Conservation (phyloP, 805 yeast species). For the Sugiyamaella chiloensis region DNA sequence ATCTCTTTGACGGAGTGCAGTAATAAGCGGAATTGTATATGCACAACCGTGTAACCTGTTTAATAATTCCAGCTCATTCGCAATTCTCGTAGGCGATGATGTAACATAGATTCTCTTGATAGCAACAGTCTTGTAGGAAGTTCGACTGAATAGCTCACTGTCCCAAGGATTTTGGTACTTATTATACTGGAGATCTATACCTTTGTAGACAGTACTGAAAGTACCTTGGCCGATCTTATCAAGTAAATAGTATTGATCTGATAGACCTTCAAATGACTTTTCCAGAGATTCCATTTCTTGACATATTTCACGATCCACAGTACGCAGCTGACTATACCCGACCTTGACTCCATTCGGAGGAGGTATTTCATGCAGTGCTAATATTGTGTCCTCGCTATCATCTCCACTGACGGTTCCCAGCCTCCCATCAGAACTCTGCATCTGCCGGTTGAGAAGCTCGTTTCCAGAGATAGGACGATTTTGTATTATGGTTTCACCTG, state of each 20-base stretch:
- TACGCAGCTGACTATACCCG: constrained; percentile 1
- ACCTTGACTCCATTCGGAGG: background rate
- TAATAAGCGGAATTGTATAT: constrained; percentile 83
- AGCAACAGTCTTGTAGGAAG: constrained; percentile 54
- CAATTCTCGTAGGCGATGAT: constrained; percentile 87
- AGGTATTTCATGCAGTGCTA: background rate
- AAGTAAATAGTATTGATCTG: constrained; percentile 46
- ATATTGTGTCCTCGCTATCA: background rate
- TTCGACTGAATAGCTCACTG: constrained; percentile 9
- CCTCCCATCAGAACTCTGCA: no score
- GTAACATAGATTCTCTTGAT: constrained; percentile 92
- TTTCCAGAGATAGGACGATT: no score
- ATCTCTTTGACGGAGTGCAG: constrained; percentile 82
- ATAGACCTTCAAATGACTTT: constrained; percentile 50
- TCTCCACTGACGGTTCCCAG: background rate
- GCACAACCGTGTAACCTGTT: constrained; percentile 37
- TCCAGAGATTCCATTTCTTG: constrained; percentile 26
- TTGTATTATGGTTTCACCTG: no score
- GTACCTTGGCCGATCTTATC: constrained; percentile 69
- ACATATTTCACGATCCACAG: background rate
- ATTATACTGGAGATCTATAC: constrained; percentile 46
- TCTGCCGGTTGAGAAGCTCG: no score
- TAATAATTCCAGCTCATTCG: constrained; percentile 78
- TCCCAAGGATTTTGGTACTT: constrained; percentile 35
- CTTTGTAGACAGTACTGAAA: constrained; percentile 59